Conservation (phyloP, 1,284 basidiomycete genomes). For the Apiotrichum mycotoxinovorans region DNA sequence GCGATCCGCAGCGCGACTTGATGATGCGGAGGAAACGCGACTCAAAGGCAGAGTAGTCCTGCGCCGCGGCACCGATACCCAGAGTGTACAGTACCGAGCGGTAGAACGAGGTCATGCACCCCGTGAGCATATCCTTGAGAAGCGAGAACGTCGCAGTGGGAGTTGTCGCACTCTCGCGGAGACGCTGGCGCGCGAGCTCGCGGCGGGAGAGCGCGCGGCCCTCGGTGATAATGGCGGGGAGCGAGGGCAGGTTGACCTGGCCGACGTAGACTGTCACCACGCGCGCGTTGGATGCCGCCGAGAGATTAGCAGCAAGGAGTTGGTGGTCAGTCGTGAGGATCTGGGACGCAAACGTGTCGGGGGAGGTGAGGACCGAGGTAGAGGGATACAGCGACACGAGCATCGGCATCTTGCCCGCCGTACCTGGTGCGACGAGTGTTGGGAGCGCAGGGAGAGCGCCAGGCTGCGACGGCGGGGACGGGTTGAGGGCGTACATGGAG, state of each 20-base stretch:
- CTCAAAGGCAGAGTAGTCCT: constrained; percentile 38
- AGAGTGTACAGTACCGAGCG: constrained; percentile 19
- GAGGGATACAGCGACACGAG: constrained; percentile 47
- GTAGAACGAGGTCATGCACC: constrained; percentile 1
- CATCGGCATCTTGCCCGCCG: constrained; percentile 24
- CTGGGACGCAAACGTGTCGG: constrained; percentile 43
- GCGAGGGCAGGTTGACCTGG: constrained; percentile 35
- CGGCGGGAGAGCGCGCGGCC: constrained; percentile 27
- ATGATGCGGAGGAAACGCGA: constrained; percentile 29
- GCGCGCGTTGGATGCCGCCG: constrained; percentile 26
- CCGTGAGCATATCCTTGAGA: constrained; percentile 27
- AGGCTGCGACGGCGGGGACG: constrained; percentile 38
- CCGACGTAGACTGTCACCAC: constrained; percentile 41
- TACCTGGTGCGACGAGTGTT: constrained; percentile 33
- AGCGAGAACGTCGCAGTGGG: constrained; percentile 28
- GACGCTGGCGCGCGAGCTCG: constrained; percentile 30
- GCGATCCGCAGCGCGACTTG: constrained; percentile 19
- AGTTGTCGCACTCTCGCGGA: constrained; percentile 20
- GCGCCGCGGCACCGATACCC: constrained; percentile 30
- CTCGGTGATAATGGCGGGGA: constrained; percentile 36
- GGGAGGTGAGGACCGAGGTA: constrained; percentile 35
- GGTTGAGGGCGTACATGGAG: constrained; percentile 46
- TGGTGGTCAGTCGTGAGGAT: constrained; percentile 40
- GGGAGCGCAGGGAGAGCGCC: constrained; percentile 45
- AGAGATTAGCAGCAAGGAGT: constrained; percentile 40